Evolutionary conservation across 805 yeast species (phyloP), one percentile per base, ranked within the genome.

Genomic region (Starmerella kuoi): DNA sequence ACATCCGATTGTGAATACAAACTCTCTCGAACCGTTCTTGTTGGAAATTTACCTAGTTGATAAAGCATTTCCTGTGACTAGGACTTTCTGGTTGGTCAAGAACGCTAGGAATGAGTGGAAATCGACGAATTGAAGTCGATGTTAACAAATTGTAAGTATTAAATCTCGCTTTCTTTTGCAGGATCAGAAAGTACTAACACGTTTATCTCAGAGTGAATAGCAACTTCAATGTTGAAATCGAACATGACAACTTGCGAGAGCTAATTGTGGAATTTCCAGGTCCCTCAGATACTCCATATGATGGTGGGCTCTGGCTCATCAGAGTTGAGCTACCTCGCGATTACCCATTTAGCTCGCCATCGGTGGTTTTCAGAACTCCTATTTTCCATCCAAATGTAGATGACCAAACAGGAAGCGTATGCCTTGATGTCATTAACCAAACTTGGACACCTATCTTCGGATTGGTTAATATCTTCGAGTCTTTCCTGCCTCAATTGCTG

Each of bases 371-470:
- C 58, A 76, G 76, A 39, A 91, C 87, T 62, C 81, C 79, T 57
- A 88, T 91, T 17, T 87, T 76, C 63, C 98, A 88, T 60, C 98
- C 98, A 5, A 88, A 88, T 57, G 86, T 88, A 48, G 98, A 88
- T 58, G 93, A 86, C 58, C 70, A 76, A 22, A 55, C 76, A 14
- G 98, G 98, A 0, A 77, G 93, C 0, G 95, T 88, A 5, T 88
- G 98, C 62, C 73, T 88, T 38, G 97, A 88, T 60, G 97, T 91
- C 15, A 87, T 88, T 49, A 88, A 88, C 60, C 95, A 88, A 58
- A 85, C 97, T 0, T 88, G 98, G 98, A 82, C 94, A 32, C 97
- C 98, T 2, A 82, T 88, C 85, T 88, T 86, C 66, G 96, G 91
- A 42, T 71, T 91, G 50, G 67, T 78, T 50, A 91, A 91, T 59